Evolutionary conservation across 2,329 filamentous ascomycete genomes (phyloP), one percentile per base, ranked within the genome.

Genomic region (Cordyceps militaris): DNA sequence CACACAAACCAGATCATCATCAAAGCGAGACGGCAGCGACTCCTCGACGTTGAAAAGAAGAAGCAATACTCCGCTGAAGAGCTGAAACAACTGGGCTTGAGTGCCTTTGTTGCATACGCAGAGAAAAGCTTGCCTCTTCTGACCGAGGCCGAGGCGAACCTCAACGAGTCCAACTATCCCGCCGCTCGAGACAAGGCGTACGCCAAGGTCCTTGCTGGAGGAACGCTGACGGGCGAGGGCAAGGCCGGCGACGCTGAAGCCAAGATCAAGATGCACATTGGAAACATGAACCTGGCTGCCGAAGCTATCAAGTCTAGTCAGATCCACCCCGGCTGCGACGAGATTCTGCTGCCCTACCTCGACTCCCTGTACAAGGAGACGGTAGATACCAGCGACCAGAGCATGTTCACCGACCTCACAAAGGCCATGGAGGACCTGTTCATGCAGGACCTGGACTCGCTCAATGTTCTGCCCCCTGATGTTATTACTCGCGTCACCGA

Each of bases 401-500:
- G 76, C 54, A 92, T 97, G 60, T 97, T 96, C 72, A 94, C 89
- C 3, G 85, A 89, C 62, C 80, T 97, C 28, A 96, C 93, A 0
- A 81, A 88, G 70, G 87, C 86, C 67, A 96, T 91, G 76, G 93
- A 97, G 71, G 78, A 82, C n/a, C 82, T 90, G 14, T 97, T 97
- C 72, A 88, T 89, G 69, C 84, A 88, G 58, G 93, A 97, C 66
- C 92, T 97, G 87, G 81, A 85, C 61, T 84, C 85, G 7, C 76
- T 97, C 52, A 97, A 97, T 66, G 90, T 96, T 11, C 77, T 93
- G 40, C 80, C 86, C 23, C 91, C 93, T 0, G 88, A 95, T 66
- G 82, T 88, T 34, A 76, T 96, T 26, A 96, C 91, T 0, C 79
- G 92, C 58, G 93, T 97, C n/a, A 96, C 91, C 1, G 91, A 96